Percentiles rank a stretch among this genome's conserved stretches.
Evolutionary conservation across 1,139 yeast species (phyloP).

Genomic region (Suhomyces kunorum): DNA sequence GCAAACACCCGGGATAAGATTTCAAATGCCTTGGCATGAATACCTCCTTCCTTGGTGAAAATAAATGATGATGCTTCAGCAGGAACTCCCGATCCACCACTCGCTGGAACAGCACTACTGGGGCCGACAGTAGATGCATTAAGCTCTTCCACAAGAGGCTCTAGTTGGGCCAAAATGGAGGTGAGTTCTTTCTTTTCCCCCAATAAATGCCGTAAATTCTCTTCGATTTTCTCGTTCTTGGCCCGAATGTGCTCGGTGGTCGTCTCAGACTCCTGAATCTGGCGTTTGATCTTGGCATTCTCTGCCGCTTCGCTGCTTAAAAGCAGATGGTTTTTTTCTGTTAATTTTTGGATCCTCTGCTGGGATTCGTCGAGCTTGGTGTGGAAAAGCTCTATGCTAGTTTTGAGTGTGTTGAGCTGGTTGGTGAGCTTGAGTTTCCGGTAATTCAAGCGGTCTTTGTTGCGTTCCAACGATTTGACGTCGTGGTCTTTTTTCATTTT

Average conservation of each 20-base stretch:
- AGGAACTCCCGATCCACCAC: constrained; percentile 1
- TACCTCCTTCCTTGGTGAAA: constrained; percentile 36
- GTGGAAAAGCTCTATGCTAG: constrained; percentile 21
- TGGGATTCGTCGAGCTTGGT: constrained; percentile 29
- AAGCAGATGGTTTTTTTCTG: constrained; percentile 27
- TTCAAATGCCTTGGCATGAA: constrained; percentile 32
- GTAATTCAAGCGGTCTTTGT: constrained; percentile 32
- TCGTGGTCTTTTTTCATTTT: constrained; percentile 34
- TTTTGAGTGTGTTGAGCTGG: constrained; percentile 28
- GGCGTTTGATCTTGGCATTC: constrained; percentile 20
- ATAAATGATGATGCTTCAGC: constrained; percentile 15
- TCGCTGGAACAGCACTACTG: neutral
- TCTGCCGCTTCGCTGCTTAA: constrained; percentile 27
- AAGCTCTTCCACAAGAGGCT: constrained; percentile 33
- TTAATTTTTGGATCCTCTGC: constrained; percentile 26
- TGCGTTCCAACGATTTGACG: constrained; percentile 37
- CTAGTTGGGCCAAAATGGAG: constrained; percentile 22
- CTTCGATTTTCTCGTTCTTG: constrained; percentile 31
- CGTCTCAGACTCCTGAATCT: constrained; percentile 17
- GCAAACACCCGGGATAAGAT: constrained; percentile 28
- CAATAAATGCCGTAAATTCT: constrained; percentile 23
- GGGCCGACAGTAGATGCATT: constrained; percentile 9
- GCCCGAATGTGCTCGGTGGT: constrained; percentile 19
- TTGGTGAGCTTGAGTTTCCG: constrained; percentile 36
- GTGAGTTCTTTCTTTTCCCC: constrained; percentile 31